Evolutionary conservation across 352 stramenopile species (phyloP).

Genomic region (Phytopythium montanum): DNA sequence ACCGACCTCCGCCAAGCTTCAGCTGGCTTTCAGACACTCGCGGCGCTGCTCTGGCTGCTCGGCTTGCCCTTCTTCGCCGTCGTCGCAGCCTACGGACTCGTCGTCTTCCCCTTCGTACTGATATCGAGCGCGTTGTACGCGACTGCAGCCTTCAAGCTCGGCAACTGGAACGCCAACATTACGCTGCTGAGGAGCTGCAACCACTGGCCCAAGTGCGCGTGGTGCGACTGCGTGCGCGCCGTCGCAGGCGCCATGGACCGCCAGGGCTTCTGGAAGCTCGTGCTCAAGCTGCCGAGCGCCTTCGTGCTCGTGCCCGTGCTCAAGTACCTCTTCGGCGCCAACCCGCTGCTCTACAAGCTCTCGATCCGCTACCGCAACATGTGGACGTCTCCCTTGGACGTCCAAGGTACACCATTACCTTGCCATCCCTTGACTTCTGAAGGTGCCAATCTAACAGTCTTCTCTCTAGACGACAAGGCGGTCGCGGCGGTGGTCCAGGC

Average conservation of each 20-base stretch:
- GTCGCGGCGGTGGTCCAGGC: conserved; percentile 25
- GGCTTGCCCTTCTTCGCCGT: conserved; percentile 18
- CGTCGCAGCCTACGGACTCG: conserved; percentile 20
- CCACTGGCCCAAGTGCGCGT: conserved; percentile 29
- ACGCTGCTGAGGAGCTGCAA: conserved; percentile 25
- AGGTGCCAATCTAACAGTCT: not conserved
- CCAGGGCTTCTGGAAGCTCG: conserved; percentile 33
- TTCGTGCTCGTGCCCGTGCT: conserved; percentile 30
- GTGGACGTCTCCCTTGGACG: conserved; percentile 32
- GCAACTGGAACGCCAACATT: conserved; percentile 22
- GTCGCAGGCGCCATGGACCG: conserved; percentile 30
- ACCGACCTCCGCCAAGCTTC: conserved; percentile 15
- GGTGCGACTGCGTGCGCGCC: conserved; percentile 24
- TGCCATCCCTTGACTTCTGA: not conserved
- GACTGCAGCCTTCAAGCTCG: conserved; percentile 23
- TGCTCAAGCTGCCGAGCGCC: conserved; percentile 27
- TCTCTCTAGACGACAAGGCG: conserved; percentile 25
- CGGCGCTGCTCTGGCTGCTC: conserved; percentile 12
- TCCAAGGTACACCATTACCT: conserved; percentile 15
- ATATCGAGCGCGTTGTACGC: conserved; percentile 23
- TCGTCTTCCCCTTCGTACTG: conserved; percentile 20
- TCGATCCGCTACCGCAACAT: conserved; percentile 28
- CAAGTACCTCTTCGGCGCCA: conserved; percentile 41
- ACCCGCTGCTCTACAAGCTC: conserved; percentile 36
- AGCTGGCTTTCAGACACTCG: conserved; percentile 12